phyloP scores from a whole-genome alignment of 1,284 basidiomycete genomes.

The Sanghuangporus sanghuang region DNA sequence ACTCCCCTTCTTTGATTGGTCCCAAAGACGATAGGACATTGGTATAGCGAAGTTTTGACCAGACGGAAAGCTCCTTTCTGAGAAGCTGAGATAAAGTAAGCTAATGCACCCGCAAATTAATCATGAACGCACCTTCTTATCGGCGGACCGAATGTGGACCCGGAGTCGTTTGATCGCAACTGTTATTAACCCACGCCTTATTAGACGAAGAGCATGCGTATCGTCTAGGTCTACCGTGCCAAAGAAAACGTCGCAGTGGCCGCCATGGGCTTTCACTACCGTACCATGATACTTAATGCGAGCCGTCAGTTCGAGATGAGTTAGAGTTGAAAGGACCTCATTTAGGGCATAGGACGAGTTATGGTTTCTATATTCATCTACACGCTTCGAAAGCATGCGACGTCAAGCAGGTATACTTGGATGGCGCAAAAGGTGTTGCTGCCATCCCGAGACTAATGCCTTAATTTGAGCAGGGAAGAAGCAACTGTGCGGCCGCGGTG shows the following conservation, averaged over 20 bases:
- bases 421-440: too few species aligned
- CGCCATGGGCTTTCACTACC: background rate
- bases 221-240: background rate
- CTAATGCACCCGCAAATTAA: background rate
- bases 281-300: background rate
- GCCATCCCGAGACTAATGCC: too few species aligned
- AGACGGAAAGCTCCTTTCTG: constrained; percentile 3
- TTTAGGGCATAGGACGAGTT: background rate
- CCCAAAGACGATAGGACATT: constrained; percentile 8
- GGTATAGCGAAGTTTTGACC: constrained; percentile 9
- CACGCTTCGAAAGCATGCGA: too few species aligned
- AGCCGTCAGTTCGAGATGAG: constrained; percentile 1
- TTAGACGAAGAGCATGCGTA: background rate
- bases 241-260: constrained; percentile 8
- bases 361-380: background rate
- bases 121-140: constrained; percentile 3
- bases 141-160: background rate
- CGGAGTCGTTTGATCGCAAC: constrained; percentile 14
- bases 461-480: too few species aligned
- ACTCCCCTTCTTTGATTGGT: background rate
- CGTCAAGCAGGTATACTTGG: too few species aligned
- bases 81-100: background rate
- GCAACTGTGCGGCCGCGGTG: too few species aligned
- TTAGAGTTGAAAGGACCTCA: background rate
- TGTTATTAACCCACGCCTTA: background rate